phyloP scores from a whole-genome alignment of 1,139 yeast genomes.

The Kodamaea fungicola region DNA sequence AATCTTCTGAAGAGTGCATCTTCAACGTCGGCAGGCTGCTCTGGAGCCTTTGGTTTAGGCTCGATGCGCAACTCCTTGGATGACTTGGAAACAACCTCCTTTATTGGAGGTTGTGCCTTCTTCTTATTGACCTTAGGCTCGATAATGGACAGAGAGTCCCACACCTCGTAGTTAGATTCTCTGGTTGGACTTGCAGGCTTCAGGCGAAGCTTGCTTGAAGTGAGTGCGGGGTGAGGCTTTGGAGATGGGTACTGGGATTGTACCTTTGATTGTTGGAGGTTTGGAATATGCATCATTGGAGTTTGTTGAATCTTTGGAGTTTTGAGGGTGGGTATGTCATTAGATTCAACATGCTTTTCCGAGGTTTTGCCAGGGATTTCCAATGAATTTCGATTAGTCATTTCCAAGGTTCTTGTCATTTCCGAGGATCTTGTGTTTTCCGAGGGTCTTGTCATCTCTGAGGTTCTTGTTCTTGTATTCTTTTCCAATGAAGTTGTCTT shows the following conservation, averaged over 20 bases:
- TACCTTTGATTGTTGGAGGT: background rate
- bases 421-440: no score
- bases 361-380: no score
- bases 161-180: constrained; percentile 12
- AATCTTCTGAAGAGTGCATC: constrained; percentile 24
- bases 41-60: constrained; percentile 1
- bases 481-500: no score
- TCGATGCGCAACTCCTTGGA: background rate
- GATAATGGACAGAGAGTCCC: constrained; percentile 12
- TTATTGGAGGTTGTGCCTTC: background rate
- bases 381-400: no score
- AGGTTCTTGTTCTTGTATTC: no score
- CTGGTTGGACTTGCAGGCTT: constrained; percentile 2
- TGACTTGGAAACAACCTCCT: background rate
- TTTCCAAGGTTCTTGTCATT: no score
- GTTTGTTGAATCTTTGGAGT: no score
- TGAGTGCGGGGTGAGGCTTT: no score
- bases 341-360: no score
- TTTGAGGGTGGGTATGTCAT: no score
- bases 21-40: background rate
- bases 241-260: background rate
- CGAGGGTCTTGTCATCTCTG: no score
- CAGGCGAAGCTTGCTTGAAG: background rate
- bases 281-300: no score
- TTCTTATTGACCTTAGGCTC: constrained; percentile 2